A percentile compares a stretch with the other conserved stretches of the same genome.
Conservation (phyloP, 441 rosid species). For the Isatis lusitanica region DNA sequence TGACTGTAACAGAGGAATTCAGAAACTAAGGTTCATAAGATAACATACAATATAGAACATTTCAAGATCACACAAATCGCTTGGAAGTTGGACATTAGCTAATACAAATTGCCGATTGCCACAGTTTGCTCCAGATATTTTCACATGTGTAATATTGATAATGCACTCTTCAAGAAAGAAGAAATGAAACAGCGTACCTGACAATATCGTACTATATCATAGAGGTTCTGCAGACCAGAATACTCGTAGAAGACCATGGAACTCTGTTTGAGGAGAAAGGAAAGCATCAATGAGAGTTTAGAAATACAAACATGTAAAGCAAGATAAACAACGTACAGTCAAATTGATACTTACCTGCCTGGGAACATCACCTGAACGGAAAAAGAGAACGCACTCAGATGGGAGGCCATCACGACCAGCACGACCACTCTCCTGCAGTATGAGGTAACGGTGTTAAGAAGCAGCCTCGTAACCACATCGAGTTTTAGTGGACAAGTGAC, state of each 20-base stretch:
- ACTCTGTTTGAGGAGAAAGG: conserved; percentile 57
- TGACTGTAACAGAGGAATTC: conserved; percentile 45
- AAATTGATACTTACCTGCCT: conserved; percentile 65
- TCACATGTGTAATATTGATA: not conserved
- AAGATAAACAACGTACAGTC: conserved; percentile 6
- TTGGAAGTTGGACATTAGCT: not conserved
- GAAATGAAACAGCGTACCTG: conserved; percentile 58
- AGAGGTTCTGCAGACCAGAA: conserved; percentile 91
- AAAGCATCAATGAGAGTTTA: conserved; percentile 8
- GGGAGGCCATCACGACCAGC: conserved; percentile 99
- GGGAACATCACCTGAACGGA: conserved; percentile 88
- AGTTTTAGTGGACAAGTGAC: conserved; percentile 14
- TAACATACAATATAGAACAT: not conserved
- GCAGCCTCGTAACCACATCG: not conserved
- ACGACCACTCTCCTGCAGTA: conserved; percentile 91
- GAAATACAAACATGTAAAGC: not conserved
- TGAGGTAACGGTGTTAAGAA: conserved; percentile 35
- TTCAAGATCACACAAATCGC: not conserved
- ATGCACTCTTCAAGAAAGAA: not conserved
- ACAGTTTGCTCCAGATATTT: conserved; percentile 3
- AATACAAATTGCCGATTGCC: not conserved
- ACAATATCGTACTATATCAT: conserved; percentile 85
- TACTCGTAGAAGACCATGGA: conserved; percentile 98
- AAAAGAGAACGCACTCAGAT: conserved; percentile 88
- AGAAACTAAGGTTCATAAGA: conserved; percentile 1